Conservation (phyloP, 2,329 filamentous ascomycete genomes). For the Cladosporium sp. region DNA sequence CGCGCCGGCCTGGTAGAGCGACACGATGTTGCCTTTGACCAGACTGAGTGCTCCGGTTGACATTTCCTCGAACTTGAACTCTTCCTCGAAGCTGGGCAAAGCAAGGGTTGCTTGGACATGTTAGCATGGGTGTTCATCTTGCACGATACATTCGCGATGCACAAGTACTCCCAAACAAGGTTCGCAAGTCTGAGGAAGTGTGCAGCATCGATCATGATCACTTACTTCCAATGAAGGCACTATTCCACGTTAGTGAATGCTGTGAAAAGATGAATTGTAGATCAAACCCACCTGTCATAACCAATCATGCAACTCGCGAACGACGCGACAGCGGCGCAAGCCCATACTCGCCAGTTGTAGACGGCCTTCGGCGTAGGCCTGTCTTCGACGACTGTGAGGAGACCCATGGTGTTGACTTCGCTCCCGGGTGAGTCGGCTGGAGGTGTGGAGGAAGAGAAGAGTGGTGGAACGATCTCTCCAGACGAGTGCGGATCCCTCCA, state of each 20-base stretch:
- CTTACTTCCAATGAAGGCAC: conserved; percentile 11
- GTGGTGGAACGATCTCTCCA: not conserved
- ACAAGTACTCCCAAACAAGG: conserved; percentile 61
- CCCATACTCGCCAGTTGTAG: conserved; percentile 56
- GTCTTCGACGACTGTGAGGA: conserved; percentile 33
- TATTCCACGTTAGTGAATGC: not conserved
- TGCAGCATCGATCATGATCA: conserved; percentile 22
- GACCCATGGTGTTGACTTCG: conserved; percentile 26
- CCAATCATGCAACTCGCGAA: conserved; percentile 55
- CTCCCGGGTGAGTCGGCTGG: not conserved
- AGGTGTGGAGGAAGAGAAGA: not conserved
- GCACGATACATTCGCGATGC: too few relatives aligned
- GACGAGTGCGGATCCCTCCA: not conserved
- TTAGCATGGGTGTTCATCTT: too few relatives aligned
- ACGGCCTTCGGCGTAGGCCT: conserved; percentile 51
- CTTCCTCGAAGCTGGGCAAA: conserved; percentile 60
- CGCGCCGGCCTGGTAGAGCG: conserved; percentile 73
- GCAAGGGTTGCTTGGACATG: conserved; percentile 51
- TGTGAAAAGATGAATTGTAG: not conserved
- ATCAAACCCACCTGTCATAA: conserved; percentile 41
- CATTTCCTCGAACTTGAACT: conserved; percentile 59
- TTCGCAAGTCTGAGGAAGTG: too few relatives aligned
- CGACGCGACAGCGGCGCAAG: conserved; percentile 48
- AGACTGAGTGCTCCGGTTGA: conserved; percentile 45
- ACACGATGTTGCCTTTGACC: conserved; percentile 69